Base-by-base conservation (phyloP, 768 basidiomycete species). In the Dioszegia hungarica region DNA sequence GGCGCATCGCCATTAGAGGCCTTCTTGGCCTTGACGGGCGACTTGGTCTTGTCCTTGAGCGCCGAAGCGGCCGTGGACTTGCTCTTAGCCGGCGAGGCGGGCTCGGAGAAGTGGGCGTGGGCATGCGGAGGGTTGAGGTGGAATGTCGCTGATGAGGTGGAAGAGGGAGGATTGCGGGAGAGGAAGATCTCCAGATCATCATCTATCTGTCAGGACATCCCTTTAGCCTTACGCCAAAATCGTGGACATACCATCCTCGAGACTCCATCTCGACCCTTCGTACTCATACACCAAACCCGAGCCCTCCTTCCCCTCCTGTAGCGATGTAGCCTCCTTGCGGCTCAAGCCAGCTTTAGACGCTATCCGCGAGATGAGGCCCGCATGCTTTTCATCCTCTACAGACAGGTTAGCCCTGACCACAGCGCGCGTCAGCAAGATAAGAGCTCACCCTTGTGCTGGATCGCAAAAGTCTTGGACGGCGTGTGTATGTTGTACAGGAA, bases 111-210 rank as follows among this genome's bases (percentile, higher is more conserved):
- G 53, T 59, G 61, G 11, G 68, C 89, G 79, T 2, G 83, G 81
- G 50, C 77, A 75, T 19, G 78, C 68, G 61, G 70, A 52, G 20
- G 74, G 51, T 38, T 68, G 34, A 37, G 75, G 63, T 57, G 79
- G 57, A 62, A 77, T 61, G 68, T 84, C 9, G 55, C 65, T 3
- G 67, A 67, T 5, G 64, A 46, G 9, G 68, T 69, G 0, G 75
- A 66, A 5, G 52, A 24, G 10, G 69, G 63, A 5, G 75, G 67
- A 47, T 83, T 82, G 12, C 92, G 81, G 85, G 88, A 88, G 34
- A 80, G 79, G 62, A 92, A 89, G 57, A 97, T 94, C 19, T 84
- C 82, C 72, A 92, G 90, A 78, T 97, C 91, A 11, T 88, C 85
- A 37, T 89, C 91, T 86, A 37, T 6, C 27, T 29, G 22, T 52